Percentiles rank a stretch among this genome's conserved stretches.
These are phyloP conservation scores for Penicillium sp. DNA, from an alignment of 2,329 filamentous ascomycete genomes.

Conservation along the genomic window DNA sequence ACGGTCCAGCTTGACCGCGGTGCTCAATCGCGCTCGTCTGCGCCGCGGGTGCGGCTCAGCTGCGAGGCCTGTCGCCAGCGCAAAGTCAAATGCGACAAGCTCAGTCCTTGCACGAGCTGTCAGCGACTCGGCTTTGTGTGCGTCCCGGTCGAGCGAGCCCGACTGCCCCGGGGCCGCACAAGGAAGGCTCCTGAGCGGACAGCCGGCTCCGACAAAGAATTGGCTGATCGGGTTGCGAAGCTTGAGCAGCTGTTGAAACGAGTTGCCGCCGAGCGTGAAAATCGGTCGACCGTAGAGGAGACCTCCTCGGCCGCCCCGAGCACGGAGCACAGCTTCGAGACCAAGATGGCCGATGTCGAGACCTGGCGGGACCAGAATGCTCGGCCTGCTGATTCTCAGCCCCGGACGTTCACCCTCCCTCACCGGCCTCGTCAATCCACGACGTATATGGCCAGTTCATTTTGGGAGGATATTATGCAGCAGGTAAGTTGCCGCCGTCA, in stretches of 20 bases:
- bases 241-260: conserved; percentile 24
- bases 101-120: conserved; percentile 33
- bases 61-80: conserved; percentile 34
- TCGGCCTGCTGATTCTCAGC: not conserved
- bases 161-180: conserved; percentile 33
- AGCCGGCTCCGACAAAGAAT: conserved; percentile 14
- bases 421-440: conserved; percentile 14
- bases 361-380: conserved; percentile 7
- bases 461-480: conserved; percentile 28
- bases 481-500: conserved; percentile 18
- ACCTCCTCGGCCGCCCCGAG: not conserved
- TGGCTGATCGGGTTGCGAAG: conserved; percentile 25
- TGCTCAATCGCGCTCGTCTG: conserved; percentile 14
- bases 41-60: conserved; percentile 27
- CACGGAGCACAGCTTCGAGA: conserved; percentile 3
- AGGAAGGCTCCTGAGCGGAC: conserved; percentile 16
- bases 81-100: conserved; percentile 37
- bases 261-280: conserved; percentile 15
- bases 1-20: conserved; percentile 8
- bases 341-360: conserved; percentile 8
- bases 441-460: conserved; percentile 23
- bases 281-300: not conserved
- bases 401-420: conserved; percentile 1
- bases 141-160: conserved; percentile 32
- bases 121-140: conserved; percentile 24